A percentile compares a stretch with the other conserved stretches of the same genome.
phyloP scores from a whole-genome alignment of 345 rosid species.

The Euphorbia tirucalli region DNA sequence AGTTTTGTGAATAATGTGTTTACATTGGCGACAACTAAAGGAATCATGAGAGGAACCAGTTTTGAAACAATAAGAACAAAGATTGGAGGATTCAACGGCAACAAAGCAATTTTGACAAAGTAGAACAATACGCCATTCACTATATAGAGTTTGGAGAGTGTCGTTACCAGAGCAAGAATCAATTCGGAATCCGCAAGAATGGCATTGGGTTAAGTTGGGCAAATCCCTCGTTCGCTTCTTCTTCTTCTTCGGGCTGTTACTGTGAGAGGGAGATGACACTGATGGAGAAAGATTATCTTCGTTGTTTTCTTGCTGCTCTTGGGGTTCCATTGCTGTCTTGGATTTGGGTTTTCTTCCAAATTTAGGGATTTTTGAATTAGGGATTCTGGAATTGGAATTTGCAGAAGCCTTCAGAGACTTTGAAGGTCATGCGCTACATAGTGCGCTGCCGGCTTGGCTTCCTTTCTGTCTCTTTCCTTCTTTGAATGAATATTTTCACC shows the following conservation, averaged over 20 bases:
- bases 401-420: too few species aligned
- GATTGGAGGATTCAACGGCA: constrained; percentile 33
- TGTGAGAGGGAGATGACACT: background rate
- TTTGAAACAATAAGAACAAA: constrained; percentile 56
- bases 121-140: constrained; percentile 57
- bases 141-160: constrained; percentile 42
- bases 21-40: constrained; percentile 36
- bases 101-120: constrained; percentile 42
- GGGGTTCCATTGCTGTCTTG: background rate
- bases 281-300: background rate
- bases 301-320: background rate
- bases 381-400: too few species aligned
- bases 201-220: constrained; percentile 57
- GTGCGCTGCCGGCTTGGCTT: too few species aligned
- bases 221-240: constrained; percentile 50
- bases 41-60: constrained; percentile 24
- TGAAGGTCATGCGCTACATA: too few species aligned
- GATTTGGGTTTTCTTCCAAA: background rate
- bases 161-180: constrained; percentile 36
- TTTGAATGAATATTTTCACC: too few species aligned
- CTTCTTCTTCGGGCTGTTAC: background rate
- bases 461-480: too few species aligned
- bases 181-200: constrained; percentile 48
- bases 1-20: constrained; percentile 33
- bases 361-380: background rate